A percentile compares a stretch with the other conserved stretches of the same genome.
Conservation (phyloP, 2,329 filamentous ascomycete genomes). For the Cytospora piceae region DNA sequence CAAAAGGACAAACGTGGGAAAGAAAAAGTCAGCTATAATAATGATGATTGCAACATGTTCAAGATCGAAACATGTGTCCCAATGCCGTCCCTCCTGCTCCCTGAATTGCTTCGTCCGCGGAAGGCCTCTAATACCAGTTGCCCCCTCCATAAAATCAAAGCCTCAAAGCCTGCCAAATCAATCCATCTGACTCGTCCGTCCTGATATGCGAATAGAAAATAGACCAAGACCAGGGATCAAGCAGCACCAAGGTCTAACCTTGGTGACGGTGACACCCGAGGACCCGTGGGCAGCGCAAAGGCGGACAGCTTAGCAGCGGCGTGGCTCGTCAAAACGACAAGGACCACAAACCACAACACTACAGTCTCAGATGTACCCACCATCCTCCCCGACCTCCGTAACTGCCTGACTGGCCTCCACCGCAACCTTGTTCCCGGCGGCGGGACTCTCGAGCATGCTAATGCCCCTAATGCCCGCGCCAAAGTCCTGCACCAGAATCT, state of each 20-base stretch:
- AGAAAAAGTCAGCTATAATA: not conserved
- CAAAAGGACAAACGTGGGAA: not conserved
- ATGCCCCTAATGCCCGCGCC: constrained; percentile 64
- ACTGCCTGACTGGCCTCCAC: constrained; percentile 9
- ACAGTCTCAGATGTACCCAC: constrained; percentile 18
- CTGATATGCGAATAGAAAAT: not conserved
- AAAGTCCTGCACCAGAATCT: constrained; percentile 94
- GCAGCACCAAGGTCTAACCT: not conserved
- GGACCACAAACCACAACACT: not conserved
- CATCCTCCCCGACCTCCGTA: constrained; percentile 12
- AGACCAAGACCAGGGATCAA: not conserved
- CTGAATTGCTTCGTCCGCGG: constrained; percentile 3
- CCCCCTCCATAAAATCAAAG: not conserved
- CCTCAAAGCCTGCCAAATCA: not conserved
- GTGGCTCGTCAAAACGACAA: not conserved
- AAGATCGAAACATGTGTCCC: not conserved
- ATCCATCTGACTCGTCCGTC: not conserved
- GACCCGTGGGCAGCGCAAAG: not conserved
- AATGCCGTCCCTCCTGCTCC: not conserved
- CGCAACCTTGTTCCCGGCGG: constrained; percentile 20
- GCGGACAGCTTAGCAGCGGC: not conserved
- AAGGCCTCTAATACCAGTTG: not conserved
- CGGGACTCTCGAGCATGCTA: constrained; percentile 57
- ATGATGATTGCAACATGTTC: not conserved
- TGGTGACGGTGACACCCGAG: not conserved